phyloP scores from a whole-genome alignment of 345 rosid genomes.

The Pugionium cornutum region DNA sequence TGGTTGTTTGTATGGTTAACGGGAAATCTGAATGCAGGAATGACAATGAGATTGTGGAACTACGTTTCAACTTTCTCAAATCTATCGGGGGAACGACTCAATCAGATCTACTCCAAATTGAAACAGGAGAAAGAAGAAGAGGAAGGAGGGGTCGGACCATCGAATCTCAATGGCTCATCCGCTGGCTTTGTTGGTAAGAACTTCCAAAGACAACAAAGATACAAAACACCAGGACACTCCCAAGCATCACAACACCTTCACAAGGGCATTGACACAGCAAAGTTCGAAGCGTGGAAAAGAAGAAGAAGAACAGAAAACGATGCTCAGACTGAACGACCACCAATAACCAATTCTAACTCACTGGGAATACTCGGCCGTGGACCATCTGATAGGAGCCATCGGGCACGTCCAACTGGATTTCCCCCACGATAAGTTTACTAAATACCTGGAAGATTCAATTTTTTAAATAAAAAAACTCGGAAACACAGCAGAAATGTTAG shows the following conservation, averaged over 20 bases:
- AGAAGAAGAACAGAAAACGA: constrained; percentile 67
- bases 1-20: neutral
- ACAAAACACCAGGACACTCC: too few species aligned
- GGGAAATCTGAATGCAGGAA: constrained; percentile 56
- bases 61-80: constrained; percentile 94
- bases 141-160: constrained; percentile 63
- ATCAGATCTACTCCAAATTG: constrained; percentile 88
- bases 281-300: constrained; percentile 91
- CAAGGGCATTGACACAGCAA: constrained; percentile 67
- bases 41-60: constrained; percentile 86
- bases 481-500: constrained; percentile 14
- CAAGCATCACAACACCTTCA: constrained; percentile 4
- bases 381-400: constrained; percentile 64
- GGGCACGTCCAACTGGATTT: constrained; percentile 65
- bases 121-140: constrained; percentile 78
- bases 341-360: constrained; percentile 63
- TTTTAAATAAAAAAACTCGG: too few species aligned
- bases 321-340: constrained; percentile 41
- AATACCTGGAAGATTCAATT: too few species aligned
- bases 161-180: constrained; percentile 59
- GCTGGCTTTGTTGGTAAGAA: too few species aligned
- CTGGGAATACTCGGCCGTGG: constrained; percentile 95
- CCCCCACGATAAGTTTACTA: constrained; percentile 53
- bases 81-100: constrained; percentile 83
- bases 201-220: too few species aligned